These are phyloP conservation scores for Onygenales sp. DNA, from an alignment of 2,329 filamentous ascomycete species.

Conservation along the genomic window DNA sequence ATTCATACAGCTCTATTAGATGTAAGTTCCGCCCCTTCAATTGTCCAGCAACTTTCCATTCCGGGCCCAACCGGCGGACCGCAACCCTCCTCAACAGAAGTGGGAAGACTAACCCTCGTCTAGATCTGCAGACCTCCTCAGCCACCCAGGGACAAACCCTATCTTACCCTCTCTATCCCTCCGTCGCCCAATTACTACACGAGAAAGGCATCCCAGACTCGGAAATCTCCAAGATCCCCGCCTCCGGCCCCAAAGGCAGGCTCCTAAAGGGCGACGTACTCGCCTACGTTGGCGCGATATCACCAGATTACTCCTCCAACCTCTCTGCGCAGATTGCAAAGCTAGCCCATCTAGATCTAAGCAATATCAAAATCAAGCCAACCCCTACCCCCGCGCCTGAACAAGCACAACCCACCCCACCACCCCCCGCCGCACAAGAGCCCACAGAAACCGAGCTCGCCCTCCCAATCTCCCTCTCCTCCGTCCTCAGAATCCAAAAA, in stretches of 20 bases:
- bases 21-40: conserved; percentile 21
- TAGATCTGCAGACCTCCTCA: conserved; percentile 28
- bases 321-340: conserved; percentile 64
- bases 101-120: neutral
- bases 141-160: conserved; percentile 27
- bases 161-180: conserved; percentile 53
- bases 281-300: conserved; percentile 73
- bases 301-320: conserved; percentile 59
- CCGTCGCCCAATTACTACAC: conserved; percentile 72
- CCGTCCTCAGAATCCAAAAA: conserved; percentile 71
- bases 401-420: conserved; percentile 12
- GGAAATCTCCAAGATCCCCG: conserved; percentile 70
- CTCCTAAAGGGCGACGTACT: conserved; percentile 93
- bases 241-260: conserved; percentile 78
- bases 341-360: conserved; percentile 78
- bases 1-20: conserved; percentile 19
- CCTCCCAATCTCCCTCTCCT: conserved; percentile 66
- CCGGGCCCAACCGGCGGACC: too few relatives aligned
- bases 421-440: conserved; percentile 21
- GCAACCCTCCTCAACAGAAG: neutral
- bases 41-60: neutral
- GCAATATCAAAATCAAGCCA: conserved; percentile 80
- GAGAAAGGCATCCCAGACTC: conserved; percentile 66
- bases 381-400: conserved; percentile 17
- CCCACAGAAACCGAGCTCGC: conserved; percentile 44